phyloP scores from a whole-genome alignment of 2,329 filamentous ascomycete species.

The Ophiobolus disseminans region DNA sequence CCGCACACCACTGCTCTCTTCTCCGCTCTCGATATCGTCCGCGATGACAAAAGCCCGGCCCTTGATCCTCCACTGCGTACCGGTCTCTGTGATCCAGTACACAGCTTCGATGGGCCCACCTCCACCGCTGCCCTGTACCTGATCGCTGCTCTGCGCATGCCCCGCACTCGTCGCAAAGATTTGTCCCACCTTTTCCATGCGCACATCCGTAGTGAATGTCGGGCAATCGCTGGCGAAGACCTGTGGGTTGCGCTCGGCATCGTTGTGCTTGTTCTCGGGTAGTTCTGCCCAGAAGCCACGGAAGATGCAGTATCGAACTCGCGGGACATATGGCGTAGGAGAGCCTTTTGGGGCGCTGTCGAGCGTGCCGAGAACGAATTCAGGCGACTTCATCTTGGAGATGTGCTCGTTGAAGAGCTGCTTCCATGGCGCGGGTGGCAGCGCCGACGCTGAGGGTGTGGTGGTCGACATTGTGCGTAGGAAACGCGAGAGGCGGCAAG shows the following conservation, averaged over 20 bases:
- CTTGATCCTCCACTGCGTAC: constrained; percentile 84
- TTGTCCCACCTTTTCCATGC: constrained; percentile 84
- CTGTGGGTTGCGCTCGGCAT: constrained; percentile 72
- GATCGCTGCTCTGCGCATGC: constrained; percentile 53
- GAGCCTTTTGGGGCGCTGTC: constrained; percentile 50
- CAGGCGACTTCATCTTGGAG: constrained; percentile 56
- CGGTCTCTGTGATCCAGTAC: constrained; percentile 76
- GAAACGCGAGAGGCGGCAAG: constrained; percentile 50
- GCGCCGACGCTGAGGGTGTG: constrained; percentile 43
- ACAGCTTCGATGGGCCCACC: constrained; percentile 80
- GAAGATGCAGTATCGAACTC: constrained; percentile 81
- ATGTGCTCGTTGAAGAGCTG: constrained; percentile 58
- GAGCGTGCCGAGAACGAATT: constrained; percentile 61
- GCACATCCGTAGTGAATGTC: constrained; percentile 84
- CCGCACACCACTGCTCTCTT: constrained; percentile 61
- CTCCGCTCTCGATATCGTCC: constrained; percentile 66
- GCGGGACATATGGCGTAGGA: constrained; percentile 55
- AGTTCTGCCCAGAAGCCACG: constrained; percentile 83
- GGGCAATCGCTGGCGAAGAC: constrained; percentile 79
- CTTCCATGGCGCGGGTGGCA: constrained; percentile 60
- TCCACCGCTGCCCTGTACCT: constrained; percentile 62
- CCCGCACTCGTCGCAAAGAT: constrained; percentile 63
- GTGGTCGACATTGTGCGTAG: constrained; percentile 56
- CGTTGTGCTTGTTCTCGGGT: constrained; percentile 74
- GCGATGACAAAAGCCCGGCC: constrained; percentile 79